phyloP scores from a whole-genome alignment of 345 rosid species.

The Populus deltoides region DNA sequence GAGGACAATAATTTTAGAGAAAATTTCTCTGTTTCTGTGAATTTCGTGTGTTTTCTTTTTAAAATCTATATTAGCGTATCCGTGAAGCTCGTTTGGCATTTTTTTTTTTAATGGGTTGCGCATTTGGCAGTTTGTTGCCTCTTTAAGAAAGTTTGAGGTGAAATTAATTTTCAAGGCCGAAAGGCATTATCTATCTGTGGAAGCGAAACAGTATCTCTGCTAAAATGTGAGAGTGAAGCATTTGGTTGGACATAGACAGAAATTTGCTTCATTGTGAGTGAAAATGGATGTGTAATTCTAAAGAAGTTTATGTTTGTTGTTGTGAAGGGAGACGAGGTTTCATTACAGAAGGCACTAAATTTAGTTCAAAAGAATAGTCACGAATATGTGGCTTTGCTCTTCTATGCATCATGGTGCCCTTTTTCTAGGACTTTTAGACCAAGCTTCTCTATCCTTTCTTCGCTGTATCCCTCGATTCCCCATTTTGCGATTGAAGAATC shows the following conservation, averaged over 20 bases:
- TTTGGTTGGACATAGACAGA: background rate
- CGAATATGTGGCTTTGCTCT: constrained; percentile 74
- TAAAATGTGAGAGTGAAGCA: background rate
- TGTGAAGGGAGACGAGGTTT: constrained; percentile 80
- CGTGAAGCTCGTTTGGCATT: background rate
- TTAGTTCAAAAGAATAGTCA: constrained; percentile 56
- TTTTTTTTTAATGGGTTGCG: background rate
- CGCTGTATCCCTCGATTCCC: constrained; percentile 59
- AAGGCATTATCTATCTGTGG: background rate
- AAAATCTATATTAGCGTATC: background rate
- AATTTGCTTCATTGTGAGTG: background rate
- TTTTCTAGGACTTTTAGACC: constrained; percentile 79
- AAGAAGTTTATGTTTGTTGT: constrained; percentile 6
- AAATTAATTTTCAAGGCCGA: background rate
- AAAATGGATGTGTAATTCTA: constrained; percentile 1
- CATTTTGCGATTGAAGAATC: constrained; percentile 86
- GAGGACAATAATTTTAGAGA: background rate
- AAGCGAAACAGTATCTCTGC: background rate
- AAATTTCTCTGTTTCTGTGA: background rate
- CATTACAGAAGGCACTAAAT: constrained; percentile 63
- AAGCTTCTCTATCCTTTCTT: constrained; percentile 58
- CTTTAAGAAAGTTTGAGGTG: background rate
- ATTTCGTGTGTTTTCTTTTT: background rate
- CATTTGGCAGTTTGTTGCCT: background rate
- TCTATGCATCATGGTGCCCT: constrained; percentile 96